These are phyloP conservation scores for Penicillium sumatraense DNA, from an alignment of 2,329 filamentous ascomycete genomes.

Conservation along the genomic window DNA sequence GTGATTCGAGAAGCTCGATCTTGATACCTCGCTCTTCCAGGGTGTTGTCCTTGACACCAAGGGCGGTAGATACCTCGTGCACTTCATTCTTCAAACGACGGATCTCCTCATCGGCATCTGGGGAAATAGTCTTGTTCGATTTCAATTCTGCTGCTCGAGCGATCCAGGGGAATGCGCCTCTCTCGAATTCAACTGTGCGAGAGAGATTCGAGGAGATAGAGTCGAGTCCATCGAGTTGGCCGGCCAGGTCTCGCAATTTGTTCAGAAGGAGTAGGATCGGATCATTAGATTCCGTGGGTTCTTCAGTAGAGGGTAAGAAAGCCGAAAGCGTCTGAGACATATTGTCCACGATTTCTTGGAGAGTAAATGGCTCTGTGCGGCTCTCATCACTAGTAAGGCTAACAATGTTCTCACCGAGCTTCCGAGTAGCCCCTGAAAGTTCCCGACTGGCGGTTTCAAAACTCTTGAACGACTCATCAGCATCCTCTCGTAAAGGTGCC, in stretches of 20 bases:
- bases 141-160: slow-evolving; percentile 80
- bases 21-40: slow-evolving; percentile 87
- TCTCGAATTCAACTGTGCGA: slow-evolving; percentile 79
- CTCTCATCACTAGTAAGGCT: slow-evolving; percentile 72
- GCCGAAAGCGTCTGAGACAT: slow-evolving; percentile 49
- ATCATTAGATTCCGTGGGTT: slow-evolving; percentile 50
- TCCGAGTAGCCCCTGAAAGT: slow-evolving; percentile 68
- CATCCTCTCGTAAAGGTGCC: slow-evolving; percentile 69
- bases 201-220: slow-evolving; percentile 71
- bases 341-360: slow-evolving; percentile 67
- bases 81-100: slow-evolving; percentile 79
- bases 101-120: slow-evolving; percentile 85
- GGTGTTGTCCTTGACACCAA: slow-evolving; percentile 76
- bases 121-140: slow-evolving; percentile 76
- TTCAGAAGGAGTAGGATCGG: slow-evolving; percentile 70
- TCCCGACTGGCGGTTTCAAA: slow-evolving; percentile 68
- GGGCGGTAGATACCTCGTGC: slow-evolving; percentile 72
- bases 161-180: slow-evolving; percentile 77
- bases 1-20: slow-evolving; percentile 87
- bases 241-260: slow-evolving; percentile 68
- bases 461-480: slow-evolving; percentile 70
- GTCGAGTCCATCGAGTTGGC: slow-evolving; percentile 71
- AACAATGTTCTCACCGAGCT: slow-evolving; percentile 70
- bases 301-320: slow-evolving; percentile 30
- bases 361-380: slow-evolving; percentile 68